Percentiles rank a stretch among this genome's conserved stretches.
Conservation (phyloP, 2,329 filamentous ascomycete species). For the Sordariomycetes sp. region DNA sequence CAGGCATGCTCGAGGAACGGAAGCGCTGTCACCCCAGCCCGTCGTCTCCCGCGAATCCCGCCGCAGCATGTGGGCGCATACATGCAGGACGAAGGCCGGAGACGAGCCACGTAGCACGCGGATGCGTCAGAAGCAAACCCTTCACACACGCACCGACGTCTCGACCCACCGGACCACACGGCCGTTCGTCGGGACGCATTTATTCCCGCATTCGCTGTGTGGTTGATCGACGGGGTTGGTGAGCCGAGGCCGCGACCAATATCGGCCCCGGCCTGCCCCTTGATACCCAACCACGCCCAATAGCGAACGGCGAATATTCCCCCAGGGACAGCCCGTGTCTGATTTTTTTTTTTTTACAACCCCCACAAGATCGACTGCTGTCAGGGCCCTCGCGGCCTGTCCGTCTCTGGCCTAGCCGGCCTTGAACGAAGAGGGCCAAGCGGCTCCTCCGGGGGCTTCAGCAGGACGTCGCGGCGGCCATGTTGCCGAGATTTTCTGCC, state of each 20-base stretch:
- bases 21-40: conserved; percentile 1
- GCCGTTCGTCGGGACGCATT: background rate
- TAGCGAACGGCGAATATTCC: background rate
- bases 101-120: conserved; percentile 5
- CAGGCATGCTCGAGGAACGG: background rate
- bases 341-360: background rate
- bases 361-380: background rate
- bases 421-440: no score
- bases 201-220: background rate
- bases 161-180: background rate
- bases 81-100: conserved; percentile 1
- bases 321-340: background rate
- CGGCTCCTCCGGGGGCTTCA: background rate
- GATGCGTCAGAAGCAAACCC: background rate
- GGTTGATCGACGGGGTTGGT: background rate
- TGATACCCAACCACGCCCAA: background rate
- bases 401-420: no score
- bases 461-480: background rate
- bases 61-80: conserved; percentile 1
- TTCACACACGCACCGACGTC: background rate
- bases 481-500: background rate
- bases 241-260: background rate
- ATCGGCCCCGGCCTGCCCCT: background rate
- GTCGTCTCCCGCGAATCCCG: background rate
- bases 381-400: no score